Percentiles rank a stretch among this genome's conserved stretches.
Conservation (phyloP, 1,284 basidiomycete species). For the Cryptococcus maquisensis region DNA sequence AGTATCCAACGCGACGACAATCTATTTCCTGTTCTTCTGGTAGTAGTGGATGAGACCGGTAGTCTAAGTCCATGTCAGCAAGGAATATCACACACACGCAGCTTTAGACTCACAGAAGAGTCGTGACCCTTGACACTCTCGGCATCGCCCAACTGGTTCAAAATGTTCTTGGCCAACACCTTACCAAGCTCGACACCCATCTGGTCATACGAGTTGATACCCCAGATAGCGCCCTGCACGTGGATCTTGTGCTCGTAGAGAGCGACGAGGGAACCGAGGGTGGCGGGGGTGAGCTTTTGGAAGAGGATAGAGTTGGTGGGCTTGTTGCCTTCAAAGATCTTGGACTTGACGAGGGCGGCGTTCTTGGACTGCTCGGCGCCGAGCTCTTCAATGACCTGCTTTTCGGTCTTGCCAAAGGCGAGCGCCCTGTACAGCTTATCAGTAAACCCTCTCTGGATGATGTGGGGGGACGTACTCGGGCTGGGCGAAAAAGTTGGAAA, state of each 20-base stretch:
- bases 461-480: slow-evolving; percentile 57
- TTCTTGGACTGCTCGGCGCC: slow-evolving; percentile 65
- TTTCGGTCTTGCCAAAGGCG: slow-evolving; percentile 95
- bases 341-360: slow-evolving; percentile 85
- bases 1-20: background rate
- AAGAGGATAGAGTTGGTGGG: slow-evolving; percentile 97
- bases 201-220: slow-evolving; percentile 87
- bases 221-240: slow-evolving; percentile 94
- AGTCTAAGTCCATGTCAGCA: slow-evolving; percentile 56
- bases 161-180: slow-evolving; percentile 90
- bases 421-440: slow-evolving; percentile 59
- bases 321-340: slow-evolving; percentile 96
- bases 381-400: slow-evolving; percentile 77
- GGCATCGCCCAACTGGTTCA: slow-evolving; percentile 76
- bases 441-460: background rate
- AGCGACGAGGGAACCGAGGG: slow-evolving; percentile 61
- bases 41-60: slow-evolving; percentile 92
- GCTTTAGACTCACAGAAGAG: slow-evolving; percentile 63
- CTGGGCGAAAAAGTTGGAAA: slow-evolving; percentile 98
- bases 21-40: slow-evolving; percentile 65
- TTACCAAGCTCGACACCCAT: slow-evolving; percentile 92
- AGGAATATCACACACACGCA: background rate
- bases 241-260: slow-evolving; percentile 93
- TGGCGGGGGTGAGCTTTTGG: slow-evolving; percentile 83
- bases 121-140: slow-evolving; percentile 86